phyloP scores from a whole-genome alignment of 140 eudicot species.

The Stevia rebaudiana region DNA sequence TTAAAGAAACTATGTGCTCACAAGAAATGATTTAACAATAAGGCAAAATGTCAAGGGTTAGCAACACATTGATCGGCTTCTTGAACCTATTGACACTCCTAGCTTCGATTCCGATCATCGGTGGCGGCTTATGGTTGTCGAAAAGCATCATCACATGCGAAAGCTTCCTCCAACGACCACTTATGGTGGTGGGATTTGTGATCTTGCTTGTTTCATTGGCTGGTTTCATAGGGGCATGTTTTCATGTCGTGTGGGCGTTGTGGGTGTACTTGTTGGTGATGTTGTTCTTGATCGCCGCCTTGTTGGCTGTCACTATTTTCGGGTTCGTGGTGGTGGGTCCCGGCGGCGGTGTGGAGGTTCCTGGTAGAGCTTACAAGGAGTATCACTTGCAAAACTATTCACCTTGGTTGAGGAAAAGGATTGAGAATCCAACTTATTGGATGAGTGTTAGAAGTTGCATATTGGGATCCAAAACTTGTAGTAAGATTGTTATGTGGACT shows the following conservation, averaged over 20 bases:
- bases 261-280: constrained; percentile 70
- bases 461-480: constrained; percentile 80
- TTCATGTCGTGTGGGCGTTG: constrained; percentile 73
- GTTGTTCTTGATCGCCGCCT: constrained; percentile 57
- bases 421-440: constrained; percentile 54
- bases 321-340: constrained; percentile 77
- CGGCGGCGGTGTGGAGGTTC: constrained; percentile 64
- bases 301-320: constrained; percentile 61
- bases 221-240: constrained; percentile 90
- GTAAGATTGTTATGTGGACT: constrained; percentile 60
- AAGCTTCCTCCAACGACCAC: constrained; percentile 80
- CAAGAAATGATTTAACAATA: constrained; percentile 13
- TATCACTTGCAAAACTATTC: constrained; percentile 62
- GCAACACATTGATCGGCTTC: constrained; percentile 84
- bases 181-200: constrained; percentile 61
- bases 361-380: constrained; percentile 70
- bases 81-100: constrained; percentile 75
- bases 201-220: constrained; percentile 68
- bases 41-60: constrained; percentile 48
- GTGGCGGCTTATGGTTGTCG: constrained; percentile 91
- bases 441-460: constrained; percentile 56
- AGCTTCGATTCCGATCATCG: constrained; percentile 77
- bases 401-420: constrained; percentile 69
- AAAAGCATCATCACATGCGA: constrained; percentile 71
- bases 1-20: constrained; percentile 21